phyloP scores from a whole-genome alignment of 208 protist genomes.

The Acanthamoeba lenticulata region DNA sequence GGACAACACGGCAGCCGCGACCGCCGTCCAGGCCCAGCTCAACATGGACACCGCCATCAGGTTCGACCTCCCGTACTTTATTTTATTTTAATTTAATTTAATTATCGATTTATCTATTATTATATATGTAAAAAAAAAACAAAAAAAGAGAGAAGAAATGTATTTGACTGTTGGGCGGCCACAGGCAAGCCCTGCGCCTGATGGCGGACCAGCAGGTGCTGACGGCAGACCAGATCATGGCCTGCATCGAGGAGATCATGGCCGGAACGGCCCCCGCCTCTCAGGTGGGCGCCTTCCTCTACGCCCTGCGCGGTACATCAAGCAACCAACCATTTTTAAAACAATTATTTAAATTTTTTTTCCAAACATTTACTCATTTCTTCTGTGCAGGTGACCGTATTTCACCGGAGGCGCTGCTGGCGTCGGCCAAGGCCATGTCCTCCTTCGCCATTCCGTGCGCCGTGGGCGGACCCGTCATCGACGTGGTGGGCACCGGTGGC shows the following conservation, averaged over 20 bases:
- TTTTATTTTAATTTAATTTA: background rate
- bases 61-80: background rate
- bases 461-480: slow-evolving; percentile 21
- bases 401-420: slow-evolving; percentile 33
- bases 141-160: background rate
- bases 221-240: slow-evolving; percentile 39
- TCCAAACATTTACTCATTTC: background rate
- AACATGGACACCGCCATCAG: background rate
- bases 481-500: slow-evolving; percentile 66
- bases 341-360: too few species aligned
- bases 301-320: background rate
- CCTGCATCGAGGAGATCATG: slow-evolving; percentile 42
- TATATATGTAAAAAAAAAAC: too few species aligned
- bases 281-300: slow-evolving; percentile 20
- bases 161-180: too few species aligned
- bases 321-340: too few species aligned
- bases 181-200: slow-evolving; percentile 1
- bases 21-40: background rate
- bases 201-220: background rate
- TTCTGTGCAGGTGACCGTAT: background rate
- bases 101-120: too few species aligned
- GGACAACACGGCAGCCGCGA: background rate
- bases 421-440: slow-evolving; percentile 45
- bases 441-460: slow-evolving; percentile 41
- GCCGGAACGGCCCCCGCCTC: background rate